Evolutionary conservation across 1,139 yeast species (phyloP), one percentile per base, ranked within the genome.

Genomic region (Kodamaea sp.): DNA sequence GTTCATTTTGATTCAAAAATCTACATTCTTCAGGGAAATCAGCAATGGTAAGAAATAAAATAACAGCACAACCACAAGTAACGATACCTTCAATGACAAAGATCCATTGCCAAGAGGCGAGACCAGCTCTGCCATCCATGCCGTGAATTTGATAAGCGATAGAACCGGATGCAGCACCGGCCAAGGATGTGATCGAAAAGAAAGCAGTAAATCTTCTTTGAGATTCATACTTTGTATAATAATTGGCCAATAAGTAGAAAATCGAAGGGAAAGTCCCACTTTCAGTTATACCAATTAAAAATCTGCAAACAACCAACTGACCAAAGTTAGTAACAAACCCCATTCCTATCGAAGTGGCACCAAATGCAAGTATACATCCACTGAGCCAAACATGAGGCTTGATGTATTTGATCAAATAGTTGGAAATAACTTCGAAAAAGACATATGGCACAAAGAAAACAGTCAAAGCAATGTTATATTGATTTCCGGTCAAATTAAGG

Each of bases 221-320:
- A 10, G 86, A 77, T 58, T 84, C 90, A 10, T 60, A 63, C 41
- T 81, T 70, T 27, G 81, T 67, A 58, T 76, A 76, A 44, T 70
- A 76, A 44, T 73, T 70, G 28, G 85, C 67, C 48, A 83, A 66
- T 40, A 83, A 70, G 55, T 83, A 83, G 57, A 84, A 82, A 49
- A 84, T 77, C 12, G 86, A 82, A 1, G 89, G 88, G 65, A 83
- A 83, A 50, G 84, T 76, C 35, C 87, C 83, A 34, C 83, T 73
- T 59, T 83, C 90, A 42, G 78, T 70, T 36, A 79, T 54, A 44
- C 90, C 90, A 25, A 82, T 68, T 35, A 82, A 63, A 45, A 81
- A 73, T 44, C 90, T 73, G 41, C 85, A 77, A 6, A 76, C 78
- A 28, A 78, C 70, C 29, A 83, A 67, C 11, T 75, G 79, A 25